Evolutionary conservation across 148 eudicot genomes (phyloP).

Genomic region (Chenopodium quinoa): DNA sequence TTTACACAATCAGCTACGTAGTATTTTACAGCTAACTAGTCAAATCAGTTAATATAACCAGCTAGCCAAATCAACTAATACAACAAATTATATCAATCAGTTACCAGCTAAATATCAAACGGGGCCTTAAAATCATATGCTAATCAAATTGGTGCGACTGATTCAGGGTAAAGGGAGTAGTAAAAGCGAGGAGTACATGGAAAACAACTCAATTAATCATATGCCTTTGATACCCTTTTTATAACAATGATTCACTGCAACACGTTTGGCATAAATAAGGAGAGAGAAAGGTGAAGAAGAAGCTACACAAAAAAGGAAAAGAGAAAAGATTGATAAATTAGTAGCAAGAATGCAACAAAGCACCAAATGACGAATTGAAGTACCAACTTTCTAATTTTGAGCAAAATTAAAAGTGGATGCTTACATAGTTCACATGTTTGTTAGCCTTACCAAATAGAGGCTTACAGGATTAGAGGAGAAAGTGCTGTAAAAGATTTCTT

Average conservation of each 20-base stretch:
- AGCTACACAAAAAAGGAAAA: background rate
- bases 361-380: slow-evolving; percentile 16
- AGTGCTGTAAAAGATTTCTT: background rate
- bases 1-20: too few species aligned
- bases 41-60: too few species aligned
- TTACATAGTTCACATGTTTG: background rate
- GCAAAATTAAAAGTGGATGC: background rate
- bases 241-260: slow-evolving; percentile 6
- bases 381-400: slow-evolving; percentile 2
- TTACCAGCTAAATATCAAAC: too few species aligned
- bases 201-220: background rate
- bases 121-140: too few species aligned
- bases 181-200: background rate
- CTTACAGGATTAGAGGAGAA: too few species aligned
- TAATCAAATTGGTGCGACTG: too few species aligned
- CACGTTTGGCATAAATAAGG: slow-evolving; percentile 13
- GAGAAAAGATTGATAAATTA: background rate
- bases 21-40: too few species aligned
- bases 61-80: too few species aligned
- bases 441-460: background rate
- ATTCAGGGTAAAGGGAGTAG: too few species aligned
- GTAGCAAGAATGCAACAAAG: background rate
- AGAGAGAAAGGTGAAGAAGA: slow-evolving; percentile 7
- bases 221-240: background rate
- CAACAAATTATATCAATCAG: too few species aligned